phyloP scores from a whole-genome alignment of 805 yeast species.

The Lipomyces anomalus region DNA sequence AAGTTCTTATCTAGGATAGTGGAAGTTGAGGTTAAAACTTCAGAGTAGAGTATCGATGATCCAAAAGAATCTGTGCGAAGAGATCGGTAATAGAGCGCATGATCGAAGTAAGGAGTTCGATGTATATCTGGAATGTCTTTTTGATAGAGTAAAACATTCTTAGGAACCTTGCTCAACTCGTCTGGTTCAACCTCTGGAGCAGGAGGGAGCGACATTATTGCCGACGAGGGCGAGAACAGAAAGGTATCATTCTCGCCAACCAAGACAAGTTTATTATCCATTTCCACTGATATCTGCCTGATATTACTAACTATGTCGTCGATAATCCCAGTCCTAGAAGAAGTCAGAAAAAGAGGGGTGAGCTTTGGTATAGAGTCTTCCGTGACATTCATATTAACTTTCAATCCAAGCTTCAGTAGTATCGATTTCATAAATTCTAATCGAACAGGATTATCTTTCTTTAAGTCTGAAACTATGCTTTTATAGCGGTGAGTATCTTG shows the following conservation, averaged over 20 bases:
- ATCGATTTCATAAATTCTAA: conserved; percentile 51
- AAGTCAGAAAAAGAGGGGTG: conserved; percentile 58
- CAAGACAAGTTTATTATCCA: conserved; percentile 36
- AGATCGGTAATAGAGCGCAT: conserved; percentile 46
- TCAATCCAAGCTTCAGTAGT: conserved; percentile 57
- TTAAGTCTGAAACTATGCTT: conserved; percentile 33
- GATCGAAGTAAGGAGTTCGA: conserved; percentile 69
- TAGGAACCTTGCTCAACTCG: conserved; percentile 53
- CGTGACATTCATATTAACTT: conserved; percentile 48
- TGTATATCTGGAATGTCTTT: conserved; percentile 39
- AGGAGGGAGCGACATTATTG: not conserved
- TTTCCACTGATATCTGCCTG: conserved; percentile 20
- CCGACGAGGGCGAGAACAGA: conserved; percentile 26
- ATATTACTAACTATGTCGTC: conserved; percentile 34
- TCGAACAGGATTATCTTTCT: conserved; percentile 44
- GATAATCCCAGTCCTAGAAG: conserved; percentile 36
- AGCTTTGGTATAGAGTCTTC: conserved; percentile 52
- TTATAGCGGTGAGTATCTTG: conserved; percentile 14
- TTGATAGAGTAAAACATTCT: conserved; percentile 48
- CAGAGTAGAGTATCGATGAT: conserved; percentile 64
- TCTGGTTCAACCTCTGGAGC: conserved; percentile 33
- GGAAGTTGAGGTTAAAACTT: conserved; percentile 84
- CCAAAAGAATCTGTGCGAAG: conserved; percentile 39
- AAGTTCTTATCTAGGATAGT: conserved; percentile 71
- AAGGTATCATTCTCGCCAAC: conserved; percentile 53